Evolutionary conservation across 208 protist species (phyloP).

Genomic region (Wallacemonas rigidus): DNA sequence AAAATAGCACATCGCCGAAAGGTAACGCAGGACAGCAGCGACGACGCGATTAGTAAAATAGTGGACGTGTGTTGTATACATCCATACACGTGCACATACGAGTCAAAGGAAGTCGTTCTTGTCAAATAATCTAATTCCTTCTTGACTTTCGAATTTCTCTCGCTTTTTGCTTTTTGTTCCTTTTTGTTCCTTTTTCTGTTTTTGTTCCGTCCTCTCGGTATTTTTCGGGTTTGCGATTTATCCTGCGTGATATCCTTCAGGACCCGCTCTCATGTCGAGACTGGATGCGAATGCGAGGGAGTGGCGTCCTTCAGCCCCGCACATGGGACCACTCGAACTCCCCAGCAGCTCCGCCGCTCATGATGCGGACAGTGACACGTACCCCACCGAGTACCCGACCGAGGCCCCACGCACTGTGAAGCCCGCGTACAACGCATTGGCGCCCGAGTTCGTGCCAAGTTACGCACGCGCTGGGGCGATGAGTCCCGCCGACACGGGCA

Average conservation of each 20-base stretch:
- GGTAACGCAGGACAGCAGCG: too few species aligned
- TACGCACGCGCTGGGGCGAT: conserved; percentile 1
- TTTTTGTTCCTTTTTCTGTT: background rate
- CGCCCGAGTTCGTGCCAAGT: conserved; percentile 11
- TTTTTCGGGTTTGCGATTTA: too few species aligned
- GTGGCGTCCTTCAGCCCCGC: conserved; percentile 60
- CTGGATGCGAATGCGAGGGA: conserved; percentile 82
- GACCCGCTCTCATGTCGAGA: conserved; percentile 29
- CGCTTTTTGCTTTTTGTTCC: conserved; percentile 3
- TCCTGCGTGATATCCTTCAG: background rate
- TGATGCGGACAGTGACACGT: background rate
- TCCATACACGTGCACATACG: too few species aligned
- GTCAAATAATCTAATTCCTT: too few species aligned
- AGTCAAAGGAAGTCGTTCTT: too few species aligned
- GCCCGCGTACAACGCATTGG: background rate
- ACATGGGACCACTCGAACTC: conserved; percentile 22
- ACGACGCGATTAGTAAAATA: too few species aligned
- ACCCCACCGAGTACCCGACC: background rate
- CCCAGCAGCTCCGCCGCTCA: conserved; percentile 7
- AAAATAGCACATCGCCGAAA: too few species aligned
- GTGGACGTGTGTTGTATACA: too few species aligned
- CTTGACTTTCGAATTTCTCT: background rate
- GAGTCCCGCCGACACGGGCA: background rate
- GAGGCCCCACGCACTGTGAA: background rate
- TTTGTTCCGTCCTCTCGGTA: background rate